These are phyloP conservation scores for Umbelopsis ramanniana DNA, from an alignment of 192 early-diverging fungal genomes.

Conservation along the genomic window DNA sequence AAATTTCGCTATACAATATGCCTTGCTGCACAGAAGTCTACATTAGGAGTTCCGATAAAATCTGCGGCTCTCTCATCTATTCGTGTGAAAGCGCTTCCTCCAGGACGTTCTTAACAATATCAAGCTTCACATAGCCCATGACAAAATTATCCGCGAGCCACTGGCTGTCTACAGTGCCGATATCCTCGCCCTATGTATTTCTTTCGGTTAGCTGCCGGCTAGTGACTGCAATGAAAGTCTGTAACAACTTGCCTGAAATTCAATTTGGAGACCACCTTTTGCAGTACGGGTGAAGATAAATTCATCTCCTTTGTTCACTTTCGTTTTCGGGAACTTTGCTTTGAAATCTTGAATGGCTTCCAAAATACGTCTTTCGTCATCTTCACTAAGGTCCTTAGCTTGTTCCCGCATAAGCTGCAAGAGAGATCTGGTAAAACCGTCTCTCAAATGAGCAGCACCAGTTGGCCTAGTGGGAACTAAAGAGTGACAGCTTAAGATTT, in stretches of 20 bases:
- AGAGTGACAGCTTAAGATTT: slow-evolving; percentile 22
- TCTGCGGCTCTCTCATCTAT: background rate
- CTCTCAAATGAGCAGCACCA: slow-evolving; percentile 58
- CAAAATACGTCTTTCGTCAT: slow-evolving; percentile 51
- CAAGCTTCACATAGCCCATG: slow-evolving; percentile 50
- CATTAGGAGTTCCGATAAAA: background rate
- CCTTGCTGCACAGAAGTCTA: no score
- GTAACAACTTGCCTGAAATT: slow-evolving; percentile 32
- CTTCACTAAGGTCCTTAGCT: slow-evolving; percentile 39
- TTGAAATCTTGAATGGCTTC: slow-evolving; percentile 58
- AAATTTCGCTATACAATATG: no score
- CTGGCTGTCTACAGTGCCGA: slow-evolving; percentile 46
- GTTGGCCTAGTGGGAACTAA: slow-evolving; percentile 52
- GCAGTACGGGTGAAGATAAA: slow-evolving; percentile 52
- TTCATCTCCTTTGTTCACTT: slow-evolving; percentile 48
- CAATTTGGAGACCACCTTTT: slow-evolving; percentile 44
- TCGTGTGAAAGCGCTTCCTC: background rate
- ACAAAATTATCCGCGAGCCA: slow-evolving; percentile 59
- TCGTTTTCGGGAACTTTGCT: slow-evolving; percentile 49
- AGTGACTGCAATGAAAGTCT: background rate
- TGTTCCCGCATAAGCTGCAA: slow-evolving; percentile 45
- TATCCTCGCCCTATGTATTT: slow-evolving; percentile 41
- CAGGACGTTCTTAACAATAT: slow-evolving; percentile 7
- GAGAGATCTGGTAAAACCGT: slow-evolving; percentile 56
- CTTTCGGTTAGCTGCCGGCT: background rate